phyloP scores from a whole-genome alignment of 148 eudicot species.

The Rhododendron mucronatum region DNA sequence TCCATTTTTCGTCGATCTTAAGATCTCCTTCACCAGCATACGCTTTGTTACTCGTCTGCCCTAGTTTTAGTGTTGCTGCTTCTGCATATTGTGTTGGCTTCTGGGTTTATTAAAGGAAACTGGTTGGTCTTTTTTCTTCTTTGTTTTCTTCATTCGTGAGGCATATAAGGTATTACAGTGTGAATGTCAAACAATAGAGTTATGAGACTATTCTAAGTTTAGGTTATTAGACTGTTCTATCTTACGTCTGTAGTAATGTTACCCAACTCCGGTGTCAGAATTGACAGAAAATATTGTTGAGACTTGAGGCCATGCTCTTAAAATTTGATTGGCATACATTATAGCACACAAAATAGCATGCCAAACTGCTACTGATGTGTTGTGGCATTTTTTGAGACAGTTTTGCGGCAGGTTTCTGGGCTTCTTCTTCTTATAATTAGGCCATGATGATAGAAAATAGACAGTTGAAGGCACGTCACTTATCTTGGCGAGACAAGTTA shows the following conservation, averaged over 20 bases:
- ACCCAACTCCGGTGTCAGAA: background rate
- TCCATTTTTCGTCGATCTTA: background rate
- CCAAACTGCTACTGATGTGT: no score
- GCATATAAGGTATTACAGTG: conserved; percentile 28
- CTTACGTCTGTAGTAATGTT: background rate
- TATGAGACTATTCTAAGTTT: background rate
- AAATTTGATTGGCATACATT: background rate
- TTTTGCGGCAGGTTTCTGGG: no score
- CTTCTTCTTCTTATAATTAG: no score
- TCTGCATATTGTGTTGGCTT: conserved; percentile 6
- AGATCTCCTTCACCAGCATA: background rate
- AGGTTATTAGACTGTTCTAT: background rate
- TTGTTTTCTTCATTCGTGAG: conserved; percentile 7
- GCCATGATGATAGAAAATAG: no score
- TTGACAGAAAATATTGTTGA: background rate
- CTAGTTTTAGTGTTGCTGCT: background rate
- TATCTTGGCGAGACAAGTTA: no score
- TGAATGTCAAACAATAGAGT: conserved; percentile 22
- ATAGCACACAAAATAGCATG: no score
- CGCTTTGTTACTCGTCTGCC: background rate
- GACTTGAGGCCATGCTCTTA: background rate
- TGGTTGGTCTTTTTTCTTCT: background rate
- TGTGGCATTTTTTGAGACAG: no score
- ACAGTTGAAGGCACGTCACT: no score
- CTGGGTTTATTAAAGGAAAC: conserved; percentile 10